Percentiles rank a stretch among this genome's conserved stretches.
phyloP scores from a whole-genome alignment of 495 filamentous ascomycete species.

The Pyronema domesticum region DNA sequence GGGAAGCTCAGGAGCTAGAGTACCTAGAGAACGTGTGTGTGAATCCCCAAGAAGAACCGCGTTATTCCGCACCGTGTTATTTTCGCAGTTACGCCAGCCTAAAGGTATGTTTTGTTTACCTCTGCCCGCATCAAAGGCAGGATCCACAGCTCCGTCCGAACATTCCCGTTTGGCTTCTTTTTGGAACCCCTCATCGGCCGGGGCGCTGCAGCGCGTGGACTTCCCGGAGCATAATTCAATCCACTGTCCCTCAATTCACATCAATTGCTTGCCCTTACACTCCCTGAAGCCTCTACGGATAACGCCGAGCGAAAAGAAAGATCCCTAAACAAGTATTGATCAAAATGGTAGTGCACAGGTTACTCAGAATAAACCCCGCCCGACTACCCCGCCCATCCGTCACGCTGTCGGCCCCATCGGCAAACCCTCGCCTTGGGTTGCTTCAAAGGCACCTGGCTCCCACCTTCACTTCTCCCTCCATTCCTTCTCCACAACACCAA shows the following conservation, averaged over 20 bases:
- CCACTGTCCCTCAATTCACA: too few relatives aligned
- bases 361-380: not conserved
- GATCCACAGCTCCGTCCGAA: too few relatives aligned
- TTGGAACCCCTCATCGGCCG: too few relatives aligned
- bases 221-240: too few relatives aligned
- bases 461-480: not conserved
- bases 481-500: not conserved
- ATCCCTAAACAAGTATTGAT: not conserved
- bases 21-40: not conserved
- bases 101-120: too few relatives aligned
- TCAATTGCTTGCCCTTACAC: too few relatives aligned
- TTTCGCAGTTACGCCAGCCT: too few relatives aligned
- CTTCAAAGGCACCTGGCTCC: not conserved
- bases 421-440: slow-evolving; percentile 1
- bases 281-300: not conserved
- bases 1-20: not conserved
- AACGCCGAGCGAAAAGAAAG: not conserved
- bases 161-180: too few relatives aligned
- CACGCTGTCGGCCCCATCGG: not conserved
- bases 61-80: too few relatives aligned
- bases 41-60: too few relatives aligned
- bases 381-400: not conserved
- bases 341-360: not conserved
- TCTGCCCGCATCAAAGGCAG: too few relatives aligned
- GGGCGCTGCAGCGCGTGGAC: too few relatives aligned